phyloP scores from a whole-genome alignment of 257 asterid species.

The Orobanche coerulescens region DNA sequence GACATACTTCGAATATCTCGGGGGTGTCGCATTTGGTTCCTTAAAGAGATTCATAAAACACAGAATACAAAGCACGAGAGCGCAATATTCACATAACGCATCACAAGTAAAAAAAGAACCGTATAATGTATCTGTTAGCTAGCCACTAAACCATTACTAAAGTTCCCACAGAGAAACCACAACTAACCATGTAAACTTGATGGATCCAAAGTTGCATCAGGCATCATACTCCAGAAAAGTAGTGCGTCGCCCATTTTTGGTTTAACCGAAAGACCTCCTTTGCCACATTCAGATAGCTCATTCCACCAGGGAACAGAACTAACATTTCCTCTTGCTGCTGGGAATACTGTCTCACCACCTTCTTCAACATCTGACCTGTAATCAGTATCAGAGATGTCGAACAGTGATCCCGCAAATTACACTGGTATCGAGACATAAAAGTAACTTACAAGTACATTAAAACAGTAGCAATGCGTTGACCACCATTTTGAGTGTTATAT shows the following conservation, averaged over 20 bases:
- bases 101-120: not conserved
- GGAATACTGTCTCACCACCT: conserved; percentile 99
- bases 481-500: conserved; percentile 78
- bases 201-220: conserved; percentile 80
- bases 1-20: too few species aligned
- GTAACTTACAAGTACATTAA: conserved; percentile 89
- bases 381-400: conserved; percentile 16
- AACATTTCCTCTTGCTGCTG: conserved; percentile 77
- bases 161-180: conserved; percentile 18
- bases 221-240: conserved; percentile 98
- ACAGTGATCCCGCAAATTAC: not conserved
- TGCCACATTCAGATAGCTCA: conserved; percentile 94
- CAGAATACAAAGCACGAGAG: not conserved
- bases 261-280: conserved; percentile 79
- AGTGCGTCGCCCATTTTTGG: conserved; percentile 96
- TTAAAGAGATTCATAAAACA: not conserved
- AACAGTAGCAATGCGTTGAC: conserved; percentile 93
- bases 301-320: conserved; percentile 92
- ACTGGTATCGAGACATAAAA: conserved; percentile 17
- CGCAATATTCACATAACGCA: not conserved
- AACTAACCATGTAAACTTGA: conserved; percentile 95
- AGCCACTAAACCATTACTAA: not conserved
- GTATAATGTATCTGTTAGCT: not conserved
- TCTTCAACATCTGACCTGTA: conserved; percentile 97
- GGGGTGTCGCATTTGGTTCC: not conserved